Conservation (phyloP, 176 grass and related monocot genomes). For the Musa troglodytarum region DNA sequence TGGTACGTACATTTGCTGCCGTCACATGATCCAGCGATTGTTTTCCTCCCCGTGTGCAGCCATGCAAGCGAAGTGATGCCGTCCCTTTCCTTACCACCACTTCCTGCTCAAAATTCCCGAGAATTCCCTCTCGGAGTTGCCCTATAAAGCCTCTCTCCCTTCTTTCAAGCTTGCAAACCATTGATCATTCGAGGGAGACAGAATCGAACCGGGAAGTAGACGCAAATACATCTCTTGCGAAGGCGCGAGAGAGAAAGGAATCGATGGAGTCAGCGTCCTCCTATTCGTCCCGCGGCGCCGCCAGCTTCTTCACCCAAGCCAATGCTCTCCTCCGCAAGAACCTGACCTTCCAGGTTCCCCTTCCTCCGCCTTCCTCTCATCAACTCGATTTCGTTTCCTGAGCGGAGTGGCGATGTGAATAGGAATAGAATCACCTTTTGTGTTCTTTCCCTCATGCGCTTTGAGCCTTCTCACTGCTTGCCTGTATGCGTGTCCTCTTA, state of each 20-base stretch:
- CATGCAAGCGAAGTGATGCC: no score
- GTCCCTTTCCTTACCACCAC: no score
- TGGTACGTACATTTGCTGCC: no score
- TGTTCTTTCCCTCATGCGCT: background rate
- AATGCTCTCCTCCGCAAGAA: slow-evolving; percentile 98
- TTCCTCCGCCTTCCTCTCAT: background rate
- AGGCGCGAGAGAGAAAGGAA: background rate
- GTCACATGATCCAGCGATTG: no score
- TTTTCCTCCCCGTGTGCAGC: no score
- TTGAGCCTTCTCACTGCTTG: background rate
- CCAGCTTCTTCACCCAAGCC: slow-evolving; percentile 69
- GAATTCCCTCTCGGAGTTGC: background rate
- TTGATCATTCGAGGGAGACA: no score
- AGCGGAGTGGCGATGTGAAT: no score
- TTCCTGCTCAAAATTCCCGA: background rate
- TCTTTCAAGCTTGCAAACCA: background rate
- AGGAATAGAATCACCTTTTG: background rate
- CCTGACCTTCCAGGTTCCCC: slow-evolving; percentile 74
- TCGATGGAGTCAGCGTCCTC: background rate
- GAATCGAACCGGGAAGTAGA: no score
- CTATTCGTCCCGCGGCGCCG: slow-evolving; percentile 27
- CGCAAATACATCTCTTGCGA: no score
- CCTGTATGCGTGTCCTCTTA: no score
- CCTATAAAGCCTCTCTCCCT: background rate
- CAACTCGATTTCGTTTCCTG: background rate